Evolutionary conservation across 2,329 filamentous ascomycete species (phyloP).

Genomic region (Rhinocladiella mackenziei): DNA sequence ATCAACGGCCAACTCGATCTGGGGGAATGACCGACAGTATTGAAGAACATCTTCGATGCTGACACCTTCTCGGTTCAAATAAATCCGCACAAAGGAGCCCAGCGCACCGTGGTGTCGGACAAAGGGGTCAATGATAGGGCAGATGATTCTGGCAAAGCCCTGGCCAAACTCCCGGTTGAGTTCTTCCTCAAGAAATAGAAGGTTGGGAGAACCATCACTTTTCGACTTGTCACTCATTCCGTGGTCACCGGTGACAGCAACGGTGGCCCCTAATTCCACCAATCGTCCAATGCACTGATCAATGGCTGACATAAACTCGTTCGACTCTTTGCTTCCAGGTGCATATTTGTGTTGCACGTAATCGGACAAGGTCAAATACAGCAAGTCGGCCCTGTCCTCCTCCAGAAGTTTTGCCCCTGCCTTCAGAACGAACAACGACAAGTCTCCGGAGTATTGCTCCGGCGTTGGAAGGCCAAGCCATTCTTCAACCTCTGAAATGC

Average conservation of each 20-base stretch:
- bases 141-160: slow-evolving; percentile 39
- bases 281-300: slow-evolving; percentile 37
- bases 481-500: slow-evolving; percentile 36
- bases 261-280: slow-evolving; percentile 35
- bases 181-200: slow-evolving; percentile 41
- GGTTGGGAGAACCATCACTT: slow-evolving; percentile 36
- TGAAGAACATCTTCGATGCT: slow-evolving; percentile 33
- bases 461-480: slow-evolving; percentile 40
- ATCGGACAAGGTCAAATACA: slow-evolving; percentile 46
- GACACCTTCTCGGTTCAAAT: slow-evolving; percentile 31
- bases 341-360: slow-evolving; percentile 46
- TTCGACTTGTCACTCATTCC: slow-evolving; percentile 44
- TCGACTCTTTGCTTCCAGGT: slow-evolving; percentile 37
- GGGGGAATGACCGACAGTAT: slow-evolving; percentile 31
- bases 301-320: slow-evolving; percentile 38
- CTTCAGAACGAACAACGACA: slow-evolving; percentile 45
- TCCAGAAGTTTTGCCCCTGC: slow-evolving; percentile 42
- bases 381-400: slow-evolving; percentile 39
- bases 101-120: slow-evolving; percentile 44
- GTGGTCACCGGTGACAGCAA: slow-evolving; percentile 44
- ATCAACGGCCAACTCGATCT: slow-evolving; percentile 35
- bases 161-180: slow-evolving; percentile 35
- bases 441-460: slow-evolving; percentile 43
- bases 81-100: slow-evolving; percentile 42
- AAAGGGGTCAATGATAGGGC: slow-evolving; percentile 45